These are phyloP conservation scores for Ananas comosus DNA, from an alignment of 176 grass and related monocot genomes.

Conservation along the genomic window DNA sequence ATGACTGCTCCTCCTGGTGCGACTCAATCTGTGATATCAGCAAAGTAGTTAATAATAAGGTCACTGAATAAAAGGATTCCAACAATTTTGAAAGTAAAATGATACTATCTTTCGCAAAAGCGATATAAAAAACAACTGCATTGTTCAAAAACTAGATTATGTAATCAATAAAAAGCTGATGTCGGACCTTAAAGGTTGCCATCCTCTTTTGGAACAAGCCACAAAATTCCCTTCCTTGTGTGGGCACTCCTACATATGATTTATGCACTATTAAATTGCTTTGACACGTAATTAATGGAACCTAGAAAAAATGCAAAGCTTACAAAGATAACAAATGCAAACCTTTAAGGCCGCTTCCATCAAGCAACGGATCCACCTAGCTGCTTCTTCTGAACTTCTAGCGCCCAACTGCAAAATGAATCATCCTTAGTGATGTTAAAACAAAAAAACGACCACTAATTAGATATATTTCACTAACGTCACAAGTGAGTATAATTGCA, in stretches of 20 bases:
- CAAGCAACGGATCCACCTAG: conserved; percentile 70
- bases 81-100: neutral
- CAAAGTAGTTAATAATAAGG: conserved; percentile 1
- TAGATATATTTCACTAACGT: neutral
- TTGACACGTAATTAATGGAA: neutral
- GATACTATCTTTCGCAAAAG: neutral
- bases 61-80: neutral
- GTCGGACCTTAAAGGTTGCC: conserved; percentile 67
- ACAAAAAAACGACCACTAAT: conserved; percentile 18
- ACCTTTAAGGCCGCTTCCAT: conserved; percentile 86
- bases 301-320: neutral
- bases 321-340: conserved; percentile 7
- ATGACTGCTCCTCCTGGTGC: conserved; percentile 1
- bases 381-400: conserved; percentile 94
- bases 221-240: conserved; percentile 60
- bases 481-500: neutral
- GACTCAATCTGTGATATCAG: neutral
- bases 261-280: neutral
- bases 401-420: conserved; percentile 65
- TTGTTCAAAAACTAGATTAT: neutral
- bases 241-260: conserved; percentile 28
- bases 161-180: neutral
- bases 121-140: neutral
- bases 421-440: neutral
- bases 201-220: conserved; percentile 65